Evolutionary conservation across 164 flowering plant species (phyloP).

Genomic region (Pachysandra terminalis): DNA sequence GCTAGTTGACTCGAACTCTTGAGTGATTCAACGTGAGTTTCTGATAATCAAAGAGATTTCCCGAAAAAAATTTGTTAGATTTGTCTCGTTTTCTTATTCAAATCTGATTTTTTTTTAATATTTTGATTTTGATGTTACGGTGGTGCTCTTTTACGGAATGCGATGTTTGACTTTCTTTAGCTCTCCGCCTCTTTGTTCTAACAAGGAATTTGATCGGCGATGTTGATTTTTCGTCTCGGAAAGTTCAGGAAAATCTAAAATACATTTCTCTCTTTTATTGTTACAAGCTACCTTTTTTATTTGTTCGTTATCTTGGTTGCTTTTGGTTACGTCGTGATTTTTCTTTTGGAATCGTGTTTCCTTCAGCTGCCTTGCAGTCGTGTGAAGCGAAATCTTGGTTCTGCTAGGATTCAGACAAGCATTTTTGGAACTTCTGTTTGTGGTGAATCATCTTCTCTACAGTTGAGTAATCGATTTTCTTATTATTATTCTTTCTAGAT

Average conservation of each 20-base stretch:
- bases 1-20: conserved; percentile 11
- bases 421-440: conserved; percentile 33
- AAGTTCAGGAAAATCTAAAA: not conserved
- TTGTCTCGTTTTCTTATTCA: too few relatives aligned
- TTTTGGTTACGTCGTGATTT: not conserved
- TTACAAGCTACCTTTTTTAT: not conserved
- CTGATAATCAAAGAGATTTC: too few relatives aligned
- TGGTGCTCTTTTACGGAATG: too few relatives aligned
- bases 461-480: conserved; percentile 32
- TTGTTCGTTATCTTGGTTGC: not conserved
- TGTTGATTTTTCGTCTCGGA: not conserved
- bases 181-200: not conserved
- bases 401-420: conserved; percentile 29
- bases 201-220: not conserved
- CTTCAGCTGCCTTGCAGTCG: conserved; percentile 27
- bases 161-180: not conserved
- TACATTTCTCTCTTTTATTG: not conserved
- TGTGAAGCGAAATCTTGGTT: conserved; percentile 18
- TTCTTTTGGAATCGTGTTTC: not conserved
- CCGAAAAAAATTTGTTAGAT: too few relatives aligned
- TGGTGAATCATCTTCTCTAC: conserved; percentile 32
- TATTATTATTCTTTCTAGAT: not conserved
- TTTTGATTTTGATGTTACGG: too few relatives aligned
- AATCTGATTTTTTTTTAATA: too few relatives aligned
- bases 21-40: conserved; percentile 21